Conservation (phyloP, 148 eudicot species). For the Arbutus unedo region DNA sequence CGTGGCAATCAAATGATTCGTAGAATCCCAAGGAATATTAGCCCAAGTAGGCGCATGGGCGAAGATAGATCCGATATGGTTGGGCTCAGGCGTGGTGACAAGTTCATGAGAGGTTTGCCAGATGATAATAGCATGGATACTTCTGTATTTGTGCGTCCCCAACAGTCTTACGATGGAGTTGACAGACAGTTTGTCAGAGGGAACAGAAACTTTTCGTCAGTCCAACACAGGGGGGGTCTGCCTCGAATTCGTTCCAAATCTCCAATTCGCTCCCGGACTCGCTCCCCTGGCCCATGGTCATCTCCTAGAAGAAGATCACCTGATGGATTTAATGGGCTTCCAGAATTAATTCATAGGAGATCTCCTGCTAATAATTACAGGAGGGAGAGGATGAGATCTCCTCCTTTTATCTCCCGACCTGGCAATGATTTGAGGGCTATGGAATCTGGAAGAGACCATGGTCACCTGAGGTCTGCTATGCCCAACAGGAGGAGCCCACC, state of each 20-base stretch:
- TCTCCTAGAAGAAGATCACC: conserved; percentile 41
- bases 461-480: conserved; percentile 25
- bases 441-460: conserved; percentile 28
- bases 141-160: conserved; percentile 23
- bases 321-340: conserved; percentile 23
- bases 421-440: conserved; percentile 27
- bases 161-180: conserved; percentile 21
- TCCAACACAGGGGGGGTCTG: conserved; percentile 25
- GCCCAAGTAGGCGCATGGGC: conserved; percentile 18
- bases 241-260: conserved; percentile 35
- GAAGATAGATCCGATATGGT: conserved; percentile 25
- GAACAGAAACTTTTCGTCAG: conserved; percentile 27
- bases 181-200: conserved; percentile 28
- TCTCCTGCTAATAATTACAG: conserved; percentile 27
- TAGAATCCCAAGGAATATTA: conserved; percentile 29
- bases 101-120: conserved; percentile 30
- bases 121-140: conserved; percentile 23
- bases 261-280: conserved; percentile 31
- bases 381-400: conserved; percentile 37
- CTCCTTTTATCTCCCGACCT: conserved; percentile 25
- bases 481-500: conserved; percentile 34
- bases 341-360: conserved; percentile 25
- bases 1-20: conserved; percentile 27
- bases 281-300: conserved; percentile 37
- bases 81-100: conserved; percentile 27